Evolutionary conservation across 208 protist species (phyloP), one percentile per base, ranked within the genome.

Genomic region (Crithidia brevicula): DNA sequence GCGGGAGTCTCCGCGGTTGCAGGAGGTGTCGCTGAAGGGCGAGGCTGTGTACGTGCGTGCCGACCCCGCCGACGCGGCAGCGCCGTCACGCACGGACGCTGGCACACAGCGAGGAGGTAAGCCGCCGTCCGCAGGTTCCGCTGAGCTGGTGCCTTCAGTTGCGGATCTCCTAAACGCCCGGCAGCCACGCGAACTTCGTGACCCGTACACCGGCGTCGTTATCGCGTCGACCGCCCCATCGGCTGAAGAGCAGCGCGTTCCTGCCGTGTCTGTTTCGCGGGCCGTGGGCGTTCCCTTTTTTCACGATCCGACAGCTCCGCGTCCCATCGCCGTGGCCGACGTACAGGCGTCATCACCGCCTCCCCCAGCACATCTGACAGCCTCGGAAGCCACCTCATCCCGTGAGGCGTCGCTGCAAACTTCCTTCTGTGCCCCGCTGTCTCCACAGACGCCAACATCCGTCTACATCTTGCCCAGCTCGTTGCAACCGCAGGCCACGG

Each of bases 11-110:
- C 28, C 60, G 5, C 69, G 57, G 20, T 36, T 69, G 16, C 69
- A 75, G 30, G 68, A 59, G 33, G n/a, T 75, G 52, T 6, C 46
- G 6, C 28, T 51, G 34, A 68, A 45, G 22, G 53, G 30, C 13
- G 34, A 75, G 38, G 52, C 53, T 16, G 69, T 75, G 18, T 75
- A 64, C 57, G 69, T 75, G 33, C 69, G 69, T n/a, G 69, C 51
- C 6, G 67, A 59, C 25, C 67, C 67, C 13, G 10, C 46, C 4
- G 33, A 38, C 18, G 34, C 22, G 1, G 36, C 46, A 1, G 46
- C 61, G n/a, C n/a, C n/a, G n/a, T n/a, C n/a, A 11, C 40, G 28
- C 40, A n/a, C 28, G 7, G 28, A 52, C 9, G 40, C 57, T 3
- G 27, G 27, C 9, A 13, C 30, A 9, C 42, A 16, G 18, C 46